phyloP scores from a whole-genome alignment of 768 basidiomycete species.

The Hygrophorus russula region DNA sequence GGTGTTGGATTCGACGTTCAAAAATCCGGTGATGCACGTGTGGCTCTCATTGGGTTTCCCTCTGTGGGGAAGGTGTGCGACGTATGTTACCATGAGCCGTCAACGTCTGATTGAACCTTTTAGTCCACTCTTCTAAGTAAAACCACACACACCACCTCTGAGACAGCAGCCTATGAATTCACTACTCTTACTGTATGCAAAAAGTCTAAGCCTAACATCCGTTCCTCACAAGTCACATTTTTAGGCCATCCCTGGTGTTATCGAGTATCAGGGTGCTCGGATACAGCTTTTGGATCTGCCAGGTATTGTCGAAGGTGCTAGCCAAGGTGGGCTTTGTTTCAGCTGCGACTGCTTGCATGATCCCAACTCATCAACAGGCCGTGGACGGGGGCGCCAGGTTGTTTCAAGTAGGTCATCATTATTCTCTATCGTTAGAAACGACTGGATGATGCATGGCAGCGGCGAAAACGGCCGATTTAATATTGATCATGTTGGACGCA shows the following conservation, averaged over 20 bases:
- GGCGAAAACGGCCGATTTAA: constrained; percentile 88
- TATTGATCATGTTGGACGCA: constrained; percentile 86
- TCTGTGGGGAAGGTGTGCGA: constrained; percentile 74
- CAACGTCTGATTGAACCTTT: not conserved
- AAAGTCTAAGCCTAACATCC: not conserved
- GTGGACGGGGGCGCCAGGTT: constrained; percentile 92
- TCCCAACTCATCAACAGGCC: constrained; percentile 27
- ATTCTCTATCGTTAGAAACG: not conserved
- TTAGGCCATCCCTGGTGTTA: constrained; percentile 92
- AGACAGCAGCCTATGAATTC: constrained; percentile 73
- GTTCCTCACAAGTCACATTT: constrained; percentile 7
- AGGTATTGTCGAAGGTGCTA: constrained; percentile 91
- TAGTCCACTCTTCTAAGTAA: constrained; percentile 89
- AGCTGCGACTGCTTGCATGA: not conserved
- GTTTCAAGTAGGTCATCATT: constrained; percentile 55
- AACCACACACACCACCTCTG: constrained; percentile 83
- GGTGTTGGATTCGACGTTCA: constrained; percentile 86
- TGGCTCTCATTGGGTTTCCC: constrained; percentile 91
- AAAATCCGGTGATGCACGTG: constrained; percentile 75
- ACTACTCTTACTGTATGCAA: constrained; percentile 71
- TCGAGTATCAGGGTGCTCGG: constrained; percentile 86
- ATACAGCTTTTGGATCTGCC: constrained; percentile 94
- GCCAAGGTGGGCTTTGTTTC: constrained; percentile 38
- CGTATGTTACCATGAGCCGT: not conserved
- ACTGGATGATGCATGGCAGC: constrained; percentile 22